Evolutionary conservation across 1,284 basidiomycete species (phyloP).

Genomic region (Caloboletus firmus): DNA sequence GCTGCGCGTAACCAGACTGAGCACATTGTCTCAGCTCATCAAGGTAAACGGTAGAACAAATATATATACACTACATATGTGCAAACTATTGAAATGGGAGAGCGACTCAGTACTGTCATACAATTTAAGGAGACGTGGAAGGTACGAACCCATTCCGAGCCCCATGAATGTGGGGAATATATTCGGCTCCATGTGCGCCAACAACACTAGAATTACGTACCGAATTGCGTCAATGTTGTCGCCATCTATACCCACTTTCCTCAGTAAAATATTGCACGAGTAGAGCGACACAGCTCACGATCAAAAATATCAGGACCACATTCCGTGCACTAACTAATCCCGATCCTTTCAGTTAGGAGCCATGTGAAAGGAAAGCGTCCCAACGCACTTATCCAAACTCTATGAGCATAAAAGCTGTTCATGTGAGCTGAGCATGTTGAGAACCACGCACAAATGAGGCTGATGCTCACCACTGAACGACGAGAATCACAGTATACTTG

Average conservation of each 20-base stretch:
- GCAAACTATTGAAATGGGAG: background rate
- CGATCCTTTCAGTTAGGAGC: background rate
- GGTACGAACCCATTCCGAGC: conserved; percentile 9
- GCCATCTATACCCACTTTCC: background rate
- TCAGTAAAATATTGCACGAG: background rate
- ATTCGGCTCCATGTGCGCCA: background rate
- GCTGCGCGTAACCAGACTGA: background rate
- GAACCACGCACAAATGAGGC: background rate
- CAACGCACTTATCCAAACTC: conserved; percentile 21
- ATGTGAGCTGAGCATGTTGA: background rate
- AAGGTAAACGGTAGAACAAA: background rate
- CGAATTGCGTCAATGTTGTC: conserved; percentile 7
- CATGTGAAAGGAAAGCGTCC: background rate
- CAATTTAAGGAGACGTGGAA: background rate
- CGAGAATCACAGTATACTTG: conserved; percentile 6
- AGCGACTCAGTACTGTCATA: background rate
- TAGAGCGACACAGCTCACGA: conserved; percentile 3
- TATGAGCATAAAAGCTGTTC: conserved; percentile 18
- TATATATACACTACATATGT: conserved; percentile 1
- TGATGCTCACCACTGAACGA: conserved; percentile 13
- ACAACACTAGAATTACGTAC: background rate
- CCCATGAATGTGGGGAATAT: background rate
- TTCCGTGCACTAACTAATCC: conserved; percentile 13
- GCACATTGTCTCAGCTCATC: background rate
- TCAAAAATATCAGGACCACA: conserved; percentile 2